Percentiles rank a stretch among this genome's conserved stretches.
phyloP scores from a whole-genome alignment of 441 rosid genomes.

The Adansonia rubrostipa region DNA sequence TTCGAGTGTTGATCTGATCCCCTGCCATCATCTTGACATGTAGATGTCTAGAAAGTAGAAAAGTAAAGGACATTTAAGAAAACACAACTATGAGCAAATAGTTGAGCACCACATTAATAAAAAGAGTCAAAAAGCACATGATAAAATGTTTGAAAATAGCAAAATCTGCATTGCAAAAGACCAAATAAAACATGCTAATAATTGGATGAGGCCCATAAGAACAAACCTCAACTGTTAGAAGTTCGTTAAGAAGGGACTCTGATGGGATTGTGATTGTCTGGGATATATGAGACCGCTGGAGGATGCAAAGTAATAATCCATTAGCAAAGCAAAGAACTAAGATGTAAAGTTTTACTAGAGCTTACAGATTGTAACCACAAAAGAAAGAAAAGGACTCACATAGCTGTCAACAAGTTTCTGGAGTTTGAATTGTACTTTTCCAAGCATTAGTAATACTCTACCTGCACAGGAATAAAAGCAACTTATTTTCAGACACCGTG shows the following conservation, averaged over 20 bases:
- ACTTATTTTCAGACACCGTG: constrained; percentile 28
- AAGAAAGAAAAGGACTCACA: constrained; percentile 43
- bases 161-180: constrained; percentile 38
- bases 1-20: not conserved
- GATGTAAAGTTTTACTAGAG: constrained; percentile 19
- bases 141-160: not conserved
- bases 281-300: constrained; percentile 68
- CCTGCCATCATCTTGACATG: not conserved
- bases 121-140: not conserved
- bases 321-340: constrained; percentile 21
- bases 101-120: constrained; percentile 7
- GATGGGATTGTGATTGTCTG: constrained; percentile 76
- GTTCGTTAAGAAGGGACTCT: constrained; percentile 85
- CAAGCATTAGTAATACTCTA: constrained; percentile 71
- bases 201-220: constrained; percentile 24
- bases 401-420: constrained; percentile 70
- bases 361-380: not conserved
- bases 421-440: constrained; percentile 72
- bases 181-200: constrained; percentile 12
- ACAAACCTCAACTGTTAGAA: constrained; percentile 76
- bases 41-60: not conserved
- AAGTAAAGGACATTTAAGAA: constrained; percentile 9
- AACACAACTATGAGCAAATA: not conserved
- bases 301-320: constrained; percentile 54
- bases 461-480: constrained; percentile 51